Evolutionary conservation across 257 asterid species (phyloP), one percentile per base, ranked within the genome.

Genomic region (Nyctanthes arbortristis): DNA sequence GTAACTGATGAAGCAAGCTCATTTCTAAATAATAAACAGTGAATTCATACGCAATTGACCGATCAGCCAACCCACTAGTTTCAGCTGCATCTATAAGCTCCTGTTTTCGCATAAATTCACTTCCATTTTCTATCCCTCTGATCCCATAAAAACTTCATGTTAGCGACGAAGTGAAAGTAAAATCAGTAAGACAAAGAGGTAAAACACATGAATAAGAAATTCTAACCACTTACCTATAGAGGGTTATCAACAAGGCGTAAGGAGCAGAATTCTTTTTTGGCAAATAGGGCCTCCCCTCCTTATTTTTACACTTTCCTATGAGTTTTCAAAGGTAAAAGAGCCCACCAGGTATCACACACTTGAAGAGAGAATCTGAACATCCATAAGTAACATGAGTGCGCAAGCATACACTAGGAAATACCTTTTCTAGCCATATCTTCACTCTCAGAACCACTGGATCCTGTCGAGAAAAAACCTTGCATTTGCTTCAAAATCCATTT

Each of bases 231-330:
- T 77, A 87, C 99, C 96, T 91, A 87, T 87, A 85, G 65, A 94
- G 96, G 20, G 99, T 75, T 70, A 91, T 82, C 69, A 94, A 67
- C 67, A 94, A 72, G 62, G 99, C 96, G 84, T 94, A 94, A 34
- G 97, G 82, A 63, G 84, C 99, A 36, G 99, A 94, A 71, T 88
- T 91, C 89, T 89, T 94, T 80, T 94, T 96, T 24, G 99, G 99
- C 80, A 89, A 34, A 65, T 94, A 94, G 60, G 91, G 84, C 79
- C 65, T 89, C 37, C 78, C 66, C 54, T 81, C 87, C 86, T 82
- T 89, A 9, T 66, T 84, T 57, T 75, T 87, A 16, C 10, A 8
- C 8, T 87, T 83, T 56, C 94, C 99, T 91, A 73, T 7, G 73
- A 63, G 56, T 29, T 40, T 61, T 71, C 25, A 27, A 65, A 65